These are phyloP conservation scores for Colletotrichum sp. DNA, from an alignment of 2,329 filamentous ascomycete genomes.

Conservation along the genomic window DNA sequence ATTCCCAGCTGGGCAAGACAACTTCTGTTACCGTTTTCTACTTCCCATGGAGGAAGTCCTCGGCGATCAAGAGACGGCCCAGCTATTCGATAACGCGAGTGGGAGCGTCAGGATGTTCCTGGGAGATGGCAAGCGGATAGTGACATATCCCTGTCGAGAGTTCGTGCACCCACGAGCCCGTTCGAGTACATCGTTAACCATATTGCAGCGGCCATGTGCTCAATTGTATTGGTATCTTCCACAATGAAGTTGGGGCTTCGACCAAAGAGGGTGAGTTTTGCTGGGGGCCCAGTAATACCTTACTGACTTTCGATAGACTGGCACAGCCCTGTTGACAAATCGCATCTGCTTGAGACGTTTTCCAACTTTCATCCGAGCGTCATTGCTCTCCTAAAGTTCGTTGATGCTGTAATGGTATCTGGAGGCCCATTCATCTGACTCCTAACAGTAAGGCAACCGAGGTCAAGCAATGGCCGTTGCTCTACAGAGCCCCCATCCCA, in stretches of 20 bases:
- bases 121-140: constrained; percentile 27
- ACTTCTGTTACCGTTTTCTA: constrained; percentile 41
- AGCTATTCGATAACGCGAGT: constrained; percentile 19
- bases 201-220: constrained; percentile 30
- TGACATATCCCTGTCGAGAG: constrained; percentile 38
- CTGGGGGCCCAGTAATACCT: too few species aligned
- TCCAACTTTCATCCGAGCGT: constrained; percentile 30
- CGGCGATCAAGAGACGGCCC: constrained; percentile 28
- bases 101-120: constrained; percentile 17
- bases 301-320: background rate
- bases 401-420: too few species aligned
- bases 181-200: background rate
- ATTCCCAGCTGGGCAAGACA: constrained; percentile 30
- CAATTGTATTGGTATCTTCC: constrained; percentile 39
- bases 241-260: constrained; percentile 24
- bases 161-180: constrained; percentile 12
- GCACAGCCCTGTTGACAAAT: constrained; percentile 27
- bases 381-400: constrained; percentile 30
- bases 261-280: background rate
- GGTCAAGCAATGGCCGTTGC: constrained; percentile 38
- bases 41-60: constrained; percentile 33
- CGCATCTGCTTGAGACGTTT: constrained; percentile 30
- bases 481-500: constrained; percentile 36
- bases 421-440: too few species aligned
- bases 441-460: constrained; percentile 35